phyloP scores from a whole-genome alignment of 169 alveolate genomes.

The Eimeria mitis region DNA sequence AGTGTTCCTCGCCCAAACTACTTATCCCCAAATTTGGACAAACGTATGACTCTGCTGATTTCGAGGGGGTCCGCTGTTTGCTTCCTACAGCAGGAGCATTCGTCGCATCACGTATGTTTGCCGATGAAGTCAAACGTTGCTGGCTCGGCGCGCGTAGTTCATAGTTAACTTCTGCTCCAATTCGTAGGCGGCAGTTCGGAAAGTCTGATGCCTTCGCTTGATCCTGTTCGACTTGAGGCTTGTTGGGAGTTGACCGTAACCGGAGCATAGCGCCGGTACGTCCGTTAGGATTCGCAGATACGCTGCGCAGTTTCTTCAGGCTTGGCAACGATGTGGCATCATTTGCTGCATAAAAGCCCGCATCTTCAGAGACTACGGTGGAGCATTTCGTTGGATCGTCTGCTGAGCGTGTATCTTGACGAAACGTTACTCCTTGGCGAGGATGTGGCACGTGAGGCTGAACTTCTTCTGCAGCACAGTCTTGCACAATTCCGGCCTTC shows the following conservation, averaged over 20 bases:
- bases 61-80: background rate
- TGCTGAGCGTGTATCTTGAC: background rate
- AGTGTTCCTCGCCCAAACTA: background rate
- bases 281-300: background rate
- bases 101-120: background rate
- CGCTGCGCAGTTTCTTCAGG: conserved; percentile 67
- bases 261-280: conserved; percentile 39
- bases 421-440: conserved; percentile 35
- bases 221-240: background rate
- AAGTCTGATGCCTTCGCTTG: background rate
- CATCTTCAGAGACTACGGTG: background rate
- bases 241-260: background rate
- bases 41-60: background rate
- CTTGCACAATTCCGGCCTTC: background rate
- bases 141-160: background rate
- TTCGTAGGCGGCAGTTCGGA: background rate
- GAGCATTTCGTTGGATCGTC: background rate
- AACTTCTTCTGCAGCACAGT: background rate
- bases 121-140: background rate
- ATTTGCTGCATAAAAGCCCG: background rate
- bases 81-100: background rate
- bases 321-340: conserved; percentile 40
- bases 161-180: background rate
- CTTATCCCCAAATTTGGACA: background rate
- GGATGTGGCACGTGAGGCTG: background rate